Evolutionary conservation across 2,329 filamentous ascomycete species (phyloP).

Genomic region (Diplodia intermedia): DNA sequence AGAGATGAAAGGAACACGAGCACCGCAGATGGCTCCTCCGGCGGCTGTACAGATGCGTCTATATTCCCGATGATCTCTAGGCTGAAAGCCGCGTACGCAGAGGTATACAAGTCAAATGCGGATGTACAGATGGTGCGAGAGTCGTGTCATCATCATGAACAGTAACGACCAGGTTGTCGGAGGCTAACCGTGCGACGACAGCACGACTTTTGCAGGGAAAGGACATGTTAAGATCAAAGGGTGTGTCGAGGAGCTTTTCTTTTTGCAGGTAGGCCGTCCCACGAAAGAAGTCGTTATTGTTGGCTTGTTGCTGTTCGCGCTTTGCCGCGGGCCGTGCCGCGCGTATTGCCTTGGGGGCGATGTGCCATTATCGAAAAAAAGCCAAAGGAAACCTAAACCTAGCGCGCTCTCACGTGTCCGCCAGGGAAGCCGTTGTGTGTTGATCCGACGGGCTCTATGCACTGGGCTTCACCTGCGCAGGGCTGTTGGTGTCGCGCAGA

Average conservation of each 20-base stretch:
- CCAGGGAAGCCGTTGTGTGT: neutral
- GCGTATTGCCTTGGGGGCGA: constrained; percentile 18
- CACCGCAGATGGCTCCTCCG: constrained; percentile 9
- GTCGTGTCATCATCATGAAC: constrained; percentile 23
- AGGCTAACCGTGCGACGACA: constrained; percentile 23
- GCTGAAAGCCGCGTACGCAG: constrained; percentile 12
- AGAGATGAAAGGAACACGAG: constrained; percentile 7
- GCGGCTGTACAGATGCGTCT: constrained; percentile 17
- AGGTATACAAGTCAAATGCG: constrained; percentile 17
- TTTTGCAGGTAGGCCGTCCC: constrained; percentile 24
- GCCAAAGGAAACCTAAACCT: constrained; percentile 19
- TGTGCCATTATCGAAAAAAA: constrained; percentile 23
- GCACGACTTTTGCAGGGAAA: constrained; percentile 4
- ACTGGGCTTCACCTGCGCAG: constrained; percentile 22
- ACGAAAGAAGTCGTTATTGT: constrained; percentile 27
- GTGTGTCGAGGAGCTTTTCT: constrained; percentile 1
- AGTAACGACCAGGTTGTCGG: constrained; percentile 4
- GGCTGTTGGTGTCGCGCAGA: constrained; percentile 43
- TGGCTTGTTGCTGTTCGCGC: constrained; percentile 14
- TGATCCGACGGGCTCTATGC: neutral
- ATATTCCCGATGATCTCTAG: constrained; percentile 20
- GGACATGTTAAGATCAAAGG: neutral
- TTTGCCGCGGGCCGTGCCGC: constrained; percentile 18
- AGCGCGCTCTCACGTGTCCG: neutral
- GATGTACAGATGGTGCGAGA: constrained; percentile 14